Evolutionary conservation across 768 basidiomycete genomes (phyloP).

Genomic region (Leccinum subgranulosum): DNA sequence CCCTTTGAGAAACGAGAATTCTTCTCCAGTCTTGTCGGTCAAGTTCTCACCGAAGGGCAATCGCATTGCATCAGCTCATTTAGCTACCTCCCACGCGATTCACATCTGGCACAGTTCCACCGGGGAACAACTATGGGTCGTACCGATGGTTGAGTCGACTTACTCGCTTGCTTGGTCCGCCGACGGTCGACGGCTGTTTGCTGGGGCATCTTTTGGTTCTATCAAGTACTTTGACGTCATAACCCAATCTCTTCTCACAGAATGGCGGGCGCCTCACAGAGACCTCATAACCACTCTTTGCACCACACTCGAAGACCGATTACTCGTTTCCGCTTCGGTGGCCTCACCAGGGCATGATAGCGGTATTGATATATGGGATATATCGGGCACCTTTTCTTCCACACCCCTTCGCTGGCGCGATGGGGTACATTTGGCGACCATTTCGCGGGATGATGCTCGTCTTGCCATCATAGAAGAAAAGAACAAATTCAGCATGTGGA

Average conservation of each 20-base stretch:
- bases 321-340: neutral
- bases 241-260: neutral
- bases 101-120: constrained; percentile 14
- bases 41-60: constrained; percentile 16
- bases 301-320: neutral
- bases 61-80: constrained; percentile 4
- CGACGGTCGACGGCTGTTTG: constrained; percentile 13
- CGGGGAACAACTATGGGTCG: neutral
- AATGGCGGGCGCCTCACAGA: neutral
- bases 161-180: constrained; percentile 16
- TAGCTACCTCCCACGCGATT: neutral
- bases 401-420: constrained; percentile 2
- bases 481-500: neutral
- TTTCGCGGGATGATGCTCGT: constrained; percentile 4
- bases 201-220: constrained; percentile 6
- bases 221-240: constrained; percentile 10
- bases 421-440: neutral
- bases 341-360: neutral
- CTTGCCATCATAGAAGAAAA: neutral
- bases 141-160: neutral
- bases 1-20: neutral
- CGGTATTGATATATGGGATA: constrained; percentile 15
- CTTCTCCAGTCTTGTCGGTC: constrained; percentile 7
- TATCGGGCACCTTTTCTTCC: neutral
- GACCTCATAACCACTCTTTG: constrained; percentile 10